Percentiles rank a stretch among this genome's conserved stretches.
Conservation (phyloP, 352 stramenopile species). For the Ophiocytium majus region DNA sequence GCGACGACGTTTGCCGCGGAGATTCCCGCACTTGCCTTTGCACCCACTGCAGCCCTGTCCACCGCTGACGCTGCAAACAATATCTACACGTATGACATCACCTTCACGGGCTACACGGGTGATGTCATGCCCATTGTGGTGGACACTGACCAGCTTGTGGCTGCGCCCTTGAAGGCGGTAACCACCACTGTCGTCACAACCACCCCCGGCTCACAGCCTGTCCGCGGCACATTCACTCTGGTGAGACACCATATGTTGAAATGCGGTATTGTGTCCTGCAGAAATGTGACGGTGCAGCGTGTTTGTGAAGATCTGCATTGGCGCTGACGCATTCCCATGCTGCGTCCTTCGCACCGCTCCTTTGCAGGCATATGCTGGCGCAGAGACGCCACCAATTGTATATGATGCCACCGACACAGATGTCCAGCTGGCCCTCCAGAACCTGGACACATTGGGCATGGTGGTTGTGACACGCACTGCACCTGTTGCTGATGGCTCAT, state of each 20-base stretch:
- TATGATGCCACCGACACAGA: slow-evolving; percentile 69
- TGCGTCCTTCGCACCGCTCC: no score
- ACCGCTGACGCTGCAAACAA: neutral
- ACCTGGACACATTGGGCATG: slow-evolving; percentile 69
- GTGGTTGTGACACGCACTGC: slow-evolving; percentile 69
- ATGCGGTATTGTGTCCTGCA: no score
- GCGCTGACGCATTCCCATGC: no score
- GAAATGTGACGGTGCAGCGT: no score
- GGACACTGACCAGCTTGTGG: slow-evolving; percentile 35
- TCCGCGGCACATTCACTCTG: slow-evolving; percentile 66
- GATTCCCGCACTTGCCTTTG: neutral
- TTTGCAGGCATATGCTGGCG: slow-evolving; percentile 58
- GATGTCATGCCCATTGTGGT: slow-evolving; percentile 43
- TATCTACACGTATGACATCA: slow-evolving; percentile 39
- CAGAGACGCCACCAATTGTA: slow-evolving; percentile 70
- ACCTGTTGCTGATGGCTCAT: slow-evolving; percentile 65
- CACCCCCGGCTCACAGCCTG: slow-evolving; percentile 42
- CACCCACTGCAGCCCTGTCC: neutral
- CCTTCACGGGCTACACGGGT: slow-evolving; percentile 46
- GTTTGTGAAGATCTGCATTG: no score
- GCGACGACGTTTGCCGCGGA: no score
- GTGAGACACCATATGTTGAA: no score
- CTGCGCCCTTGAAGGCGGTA: slow-evolving; percentile 35
- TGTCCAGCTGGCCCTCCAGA: slow-evolving; percentile 80
- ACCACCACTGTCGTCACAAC: slow-evolving; percentile 22